Conservation (phyloP, 2,329 filamentous ascomycete genomes). For the Pleurostoma richardsiae region DNA sequence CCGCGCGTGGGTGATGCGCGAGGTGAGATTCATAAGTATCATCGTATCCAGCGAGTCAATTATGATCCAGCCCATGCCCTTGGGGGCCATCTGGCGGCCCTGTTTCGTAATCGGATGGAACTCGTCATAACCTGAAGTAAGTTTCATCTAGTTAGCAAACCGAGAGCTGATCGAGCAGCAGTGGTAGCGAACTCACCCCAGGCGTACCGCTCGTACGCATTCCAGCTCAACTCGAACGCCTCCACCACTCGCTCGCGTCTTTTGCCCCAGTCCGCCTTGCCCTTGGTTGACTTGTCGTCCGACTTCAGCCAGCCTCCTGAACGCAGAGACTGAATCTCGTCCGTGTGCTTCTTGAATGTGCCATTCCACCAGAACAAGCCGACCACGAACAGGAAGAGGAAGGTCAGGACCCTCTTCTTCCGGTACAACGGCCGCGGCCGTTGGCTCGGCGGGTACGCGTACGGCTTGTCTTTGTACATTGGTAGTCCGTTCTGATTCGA, state of each 20-base stretch:
- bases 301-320: constrained; percentile 55
- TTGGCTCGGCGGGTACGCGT: constrained; percentile 58
- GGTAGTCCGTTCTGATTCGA: constrained; percentile 57
- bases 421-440: constrained; percentile 56
- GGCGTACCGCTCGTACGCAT: constrained; percentile 84
- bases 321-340: constrained; percentile 28
- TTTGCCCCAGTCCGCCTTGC: constrained; percentile 65
- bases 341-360: constrained; percentile 36
- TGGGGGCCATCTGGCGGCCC: constrained; percentile 77
- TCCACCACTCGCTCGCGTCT: constrained; percentile 79
- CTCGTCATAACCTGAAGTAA: constrained; percentile 65
- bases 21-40: constrained; percentile 97
- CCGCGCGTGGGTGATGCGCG: constrained; percentile 74
- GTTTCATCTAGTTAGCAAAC: constrained; percentile 19
- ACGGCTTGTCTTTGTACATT: constrained; percentile 99
- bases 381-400: constrained; percentile 49
- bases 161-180: background rate
- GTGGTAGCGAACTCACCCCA: constrained; percentile 65
- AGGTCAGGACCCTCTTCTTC: constrained; percentile 55
- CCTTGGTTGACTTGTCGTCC: constrained; percentile 31
- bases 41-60: constrained; percentile 93
- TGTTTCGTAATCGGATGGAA: constrained; percentile 79
- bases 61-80: constrained; percentile 96
- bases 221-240: constrained; percentile 88
- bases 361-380: constrained; percentile 67